These are phyloP conservation scores for Arthroderma sp. DNA, from an alignment of 2,329 filamentous ascomycete species.

Conservation along the genomic window DNA sequence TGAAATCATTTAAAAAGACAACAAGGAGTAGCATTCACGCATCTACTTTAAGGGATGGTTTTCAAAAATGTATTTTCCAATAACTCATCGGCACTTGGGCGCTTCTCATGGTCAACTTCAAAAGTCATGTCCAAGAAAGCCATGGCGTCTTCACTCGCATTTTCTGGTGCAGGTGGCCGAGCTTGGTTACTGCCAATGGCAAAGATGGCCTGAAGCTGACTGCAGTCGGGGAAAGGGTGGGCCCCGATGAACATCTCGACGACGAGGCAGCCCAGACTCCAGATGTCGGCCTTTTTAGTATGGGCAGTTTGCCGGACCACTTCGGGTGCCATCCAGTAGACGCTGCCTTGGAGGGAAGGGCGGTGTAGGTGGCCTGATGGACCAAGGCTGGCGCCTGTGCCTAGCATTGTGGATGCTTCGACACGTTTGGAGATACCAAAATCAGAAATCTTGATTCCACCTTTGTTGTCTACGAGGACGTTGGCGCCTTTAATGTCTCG, in stretches of 20 bases:
- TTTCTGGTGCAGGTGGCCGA: constrained; percentile 75
- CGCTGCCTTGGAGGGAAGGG: constrained; percentile 81
- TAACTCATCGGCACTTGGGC: constrained; percentile 83
- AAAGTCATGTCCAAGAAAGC: constrained; percentile 80
- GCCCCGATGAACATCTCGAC: constrained; percentile 98
- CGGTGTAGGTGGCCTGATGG: constrained; percentile 35
- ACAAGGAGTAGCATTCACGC: too few relatives aligned
- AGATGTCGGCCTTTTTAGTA: constrained; percentile 96
- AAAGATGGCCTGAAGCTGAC: constrained; percentile 95
- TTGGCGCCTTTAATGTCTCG: constrained; percentile 98
- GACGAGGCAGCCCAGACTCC: constrained; percentile 90
- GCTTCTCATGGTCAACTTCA: constrained; percentile 84
- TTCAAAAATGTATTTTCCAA: constrained; percentile 71
- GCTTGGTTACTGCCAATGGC: constrained; percentile 87
- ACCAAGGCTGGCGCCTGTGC: constrained; percentile 25
- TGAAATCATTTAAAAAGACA: too few relatives aligned
- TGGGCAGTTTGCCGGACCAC: constrained; percentile 97
- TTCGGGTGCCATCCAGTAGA: constrained; percentile 99
- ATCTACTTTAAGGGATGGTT: constrained; percentile 44
- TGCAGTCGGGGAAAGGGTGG: constrained; percentile 93
- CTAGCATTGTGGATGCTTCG: constrained; percentile 73
- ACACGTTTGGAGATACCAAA: constrained; percentile 98
- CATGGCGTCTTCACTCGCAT: constrained; percentile 70
- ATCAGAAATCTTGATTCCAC: constrained; percentile 97
- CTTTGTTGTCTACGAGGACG: constrained; percentile 97